Percentiles rank a stretch among this genome's conserved stretches.
These are phyloP conservation scores for Pascua sp. DNA, from an alignment of 1,284 basidiomycete genomes.

Conservation along the genomic window DNA sequence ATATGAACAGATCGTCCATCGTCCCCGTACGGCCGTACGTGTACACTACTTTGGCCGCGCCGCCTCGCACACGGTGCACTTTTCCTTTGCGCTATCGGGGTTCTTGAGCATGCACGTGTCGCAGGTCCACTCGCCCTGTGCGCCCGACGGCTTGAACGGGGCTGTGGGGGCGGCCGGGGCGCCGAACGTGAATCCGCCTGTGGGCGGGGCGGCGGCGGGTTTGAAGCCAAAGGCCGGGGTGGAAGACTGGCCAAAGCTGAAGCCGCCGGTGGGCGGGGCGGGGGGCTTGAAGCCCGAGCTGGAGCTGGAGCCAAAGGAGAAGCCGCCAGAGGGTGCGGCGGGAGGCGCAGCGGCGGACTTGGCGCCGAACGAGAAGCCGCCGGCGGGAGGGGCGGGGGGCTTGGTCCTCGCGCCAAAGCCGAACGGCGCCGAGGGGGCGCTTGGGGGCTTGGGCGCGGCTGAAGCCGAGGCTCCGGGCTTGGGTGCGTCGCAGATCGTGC, in stretches of 20 bases:
- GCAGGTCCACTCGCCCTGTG: constrained; percentile 52
- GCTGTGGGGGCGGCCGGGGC: background rate
- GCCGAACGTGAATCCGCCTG: background rate
- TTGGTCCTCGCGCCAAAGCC: background rate
- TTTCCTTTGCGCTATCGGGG: constrained; percentile 49
- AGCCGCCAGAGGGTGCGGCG: background rate
- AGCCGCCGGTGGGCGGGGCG: constrained; percentile 9
- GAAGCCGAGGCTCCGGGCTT: constrained; percentile 24
- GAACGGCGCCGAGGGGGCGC: background rate
- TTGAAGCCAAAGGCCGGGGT: constrained; percentile 2
- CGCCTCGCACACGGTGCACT: constrained; percentile 58
- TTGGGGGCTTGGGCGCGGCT: background rate
- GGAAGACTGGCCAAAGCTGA: constrained; percentile 5
- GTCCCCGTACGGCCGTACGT: too few relatives aligned
- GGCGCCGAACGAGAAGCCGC: constrained; percentile 14
- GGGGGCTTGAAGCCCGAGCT: constrained; percentile 6
- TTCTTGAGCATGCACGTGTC: constrained; percentile 54
- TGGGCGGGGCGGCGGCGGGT: background rate
- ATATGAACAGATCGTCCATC: too few relatives aligned
- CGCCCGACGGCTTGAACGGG: constrained; percentile 8
- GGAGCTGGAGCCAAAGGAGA: background rate
- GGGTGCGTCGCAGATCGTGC: constrained; percentile 56
- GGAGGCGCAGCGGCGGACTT: constrained; percentile 6
- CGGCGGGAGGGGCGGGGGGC: constrained; percentile 1
- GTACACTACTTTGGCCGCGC: too few relatives aligned